A percentile compares a stretch with the other conserved stretches of the same genome.
Conservation (phyloP, 148 eudicot species). For the Rhododendron vialii region DNA sequence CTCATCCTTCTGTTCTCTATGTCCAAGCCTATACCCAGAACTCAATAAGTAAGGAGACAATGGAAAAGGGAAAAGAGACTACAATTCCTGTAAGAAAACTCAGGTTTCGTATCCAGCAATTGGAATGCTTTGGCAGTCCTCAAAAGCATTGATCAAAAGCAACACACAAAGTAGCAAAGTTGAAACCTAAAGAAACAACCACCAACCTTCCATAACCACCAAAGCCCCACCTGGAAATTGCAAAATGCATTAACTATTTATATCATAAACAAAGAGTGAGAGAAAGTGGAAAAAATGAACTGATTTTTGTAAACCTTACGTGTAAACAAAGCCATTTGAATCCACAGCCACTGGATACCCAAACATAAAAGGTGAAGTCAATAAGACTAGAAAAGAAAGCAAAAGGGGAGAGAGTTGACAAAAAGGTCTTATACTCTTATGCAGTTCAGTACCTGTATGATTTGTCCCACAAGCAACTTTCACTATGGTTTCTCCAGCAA, state of each 20-base stretch:
- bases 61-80: not conserved
- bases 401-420: not conserved
- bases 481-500: constrained; percentile 75
- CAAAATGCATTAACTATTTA: not conserved
- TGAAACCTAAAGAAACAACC: constrained; percentile 3
- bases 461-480: constrained; percentile 97
- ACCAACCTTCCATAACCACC: constrained; percentile 99
- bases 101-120: constrained; percentile 4
- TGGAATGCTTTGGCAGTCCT: not conserved
- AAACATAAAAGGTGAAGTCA: constrained; percentile 28
- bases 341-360: constrained; percentile 86
- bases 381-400: not conserved
- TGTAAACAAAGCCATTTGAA: constrained; percentile 83
- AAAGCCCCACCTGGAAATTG: constrained; percentile 77
- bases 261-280: not conserved
- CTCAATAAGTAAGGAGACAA: constrained; percentile 8
- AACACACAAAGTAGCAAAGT: not conserved
- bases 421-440: not conserved
- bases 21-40: constrained; percentile 66
- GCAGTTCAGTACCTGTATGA: constrained; percentile 70
- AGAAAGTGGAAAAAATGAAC: not conserved
- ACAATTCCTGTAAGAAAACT: not conserved
- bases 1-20: constrained; percentile 96
- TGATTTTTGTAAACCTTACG: constrained; percentile 54
- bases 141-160: not conserved